Conservation (phyloP, 2,329 filamentous ascomycete genomes). For the Hypoxylon sp. region DNA sequence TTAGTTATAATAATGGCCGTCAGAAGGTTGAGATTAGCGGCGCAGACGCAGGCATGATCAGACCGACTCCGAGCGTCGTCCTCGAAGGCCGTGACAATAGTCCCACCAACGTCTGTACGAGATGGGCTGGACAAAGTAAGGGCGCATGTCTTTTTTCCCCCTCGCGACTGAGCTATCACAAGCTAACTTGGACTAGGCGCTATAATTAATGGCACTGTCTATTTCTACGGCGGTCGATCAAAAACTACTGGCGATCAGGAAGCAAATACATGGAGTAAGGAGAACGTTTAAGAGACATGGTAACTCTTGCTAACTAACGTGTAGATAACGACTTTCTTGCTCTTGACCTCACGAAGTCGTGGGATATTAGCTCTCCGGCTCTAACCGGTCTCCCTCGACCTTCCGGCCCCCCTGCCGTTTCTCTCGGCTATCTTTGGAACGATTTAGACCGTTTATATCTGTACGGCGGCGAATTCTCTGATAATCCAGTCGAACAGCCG, state of each 20-base stretch:
- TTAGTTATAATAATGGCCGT: slow-evolving; percentile 61
- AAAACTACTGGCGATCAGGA: slow-evolving; percentile 71
- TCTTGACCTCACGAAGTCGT: slow-evolving; percentile 80
- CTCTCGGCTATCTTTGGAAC: slow-evolving; percentile 83
- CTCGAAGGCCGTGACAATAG: slow-evolving; percentile 62
- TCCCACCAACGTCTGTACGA: slow-evolving; percentile 71
- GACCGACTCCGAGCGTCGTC: slow-evolving; percentile 46
- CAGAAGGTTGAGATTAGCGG: slow-evolving; percentile 60
- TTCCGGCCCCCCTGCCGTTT: slow-evolving; percentile 78
- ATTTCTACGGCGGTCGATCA: slow-evolving; percentile 81
- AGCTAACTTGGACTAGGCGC: slow-evolving; percentile 63
- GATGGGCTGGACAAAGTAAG: slow-evolving; percentile 76
- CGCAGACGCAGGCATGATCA: slow-evolving; percentile 65
- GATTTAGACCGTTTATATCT: slow-evolving; percentile 78
- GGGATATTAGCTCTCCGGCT: slow-evolving; percentile 75
- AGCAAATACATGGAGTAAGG: slow-evolving; percentile 78
- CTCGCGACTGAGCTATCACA: background rate
- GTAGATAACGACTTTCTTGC: slow-evolving; percentile 79
- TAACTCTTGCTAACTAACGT: slow-evolving; percentile 21
- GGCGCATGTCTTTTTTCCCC: slow-evolving; percentile 9
- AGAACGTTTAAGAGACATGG: slow-evolving; percentile 34
- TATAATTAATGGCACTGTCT: slow-evolving; percentile 80
- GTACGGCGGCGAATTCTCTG: slow-evolving; percentile 82
- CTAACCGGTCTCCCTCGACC: slow-evolving; percentile 75
- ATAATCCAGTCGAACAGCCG: slow-evolving; percentile 71